A percentile compares a stretch with the other conserved stretches of the same genome.
Conservation (phyloP, 345 rosid species). For the Geranium brycei region DNA sequence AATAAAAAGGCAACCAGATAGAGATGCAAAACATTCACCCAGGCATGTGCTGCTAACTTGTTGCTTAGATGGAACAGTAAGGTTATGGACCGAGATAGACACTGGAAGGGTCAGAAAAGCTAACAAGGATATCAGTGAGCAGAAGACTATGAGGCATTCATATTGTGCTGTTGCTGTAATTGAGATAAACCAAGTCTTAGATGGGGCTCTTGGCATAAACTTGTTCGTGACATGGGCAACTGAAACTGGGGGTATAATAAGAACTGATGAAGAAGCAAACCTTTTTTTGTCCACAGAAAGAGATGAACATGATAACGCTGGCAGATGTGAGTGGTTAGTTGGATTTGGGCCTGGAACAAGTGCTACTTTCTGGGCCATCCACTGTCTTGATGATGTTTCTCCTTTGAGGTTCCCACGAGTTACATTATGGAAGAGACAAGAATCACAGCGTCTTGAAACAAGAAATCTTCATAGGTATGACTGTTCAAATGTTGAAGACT, state of each 20-base stretch:
- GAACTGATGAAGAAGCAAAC: slow-evolving; percentile 32
- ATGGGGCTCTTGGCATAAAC: slow-evolving; percentile 44
- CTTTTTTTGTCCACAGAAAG: slow-evolving; percentile 22
- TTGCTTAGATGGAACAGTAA: slow-evolving; percentile 76
- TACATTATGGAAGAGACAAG: slow-evolving; percentile 52
- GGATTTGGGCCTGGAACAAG: slow-evolving; percentile 64
- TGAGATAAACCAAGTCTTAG: slow-evolving; percentile 51
- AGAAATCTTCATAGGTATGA: slow-evolving; percentile 21
- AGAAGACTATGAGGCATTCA: slow-evolving; percentile 16
- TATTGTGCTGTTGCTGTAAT: slow-evolving; percentile 68
- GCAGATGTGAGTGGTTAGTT: slow-evolving; percentile 76
- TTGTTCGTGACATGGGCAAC: slow-evolving; percentile 55
- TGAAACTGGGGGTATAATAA: slow-evolving; percentile 36
- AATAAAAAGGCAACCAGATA: slow-evolving; percentile 21
- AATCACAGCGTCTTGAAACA: slow-evolving; percentile 24
- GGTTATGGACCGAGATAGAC: slow-evolving; percentile 80
- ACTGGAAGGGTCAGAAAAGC: slow-evolving; percentile 41
- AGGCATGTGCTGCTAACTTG: slow-evolving; percentile 65
- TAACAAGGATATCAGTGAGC: slow-evolving; percentile 35
- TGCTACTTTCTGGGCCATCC: slow-evolving; percentile 73
- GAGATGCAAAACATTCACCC: slow-evolving; percentile 18
- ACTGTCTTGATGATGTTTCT: slow-evolving; percentile 71
- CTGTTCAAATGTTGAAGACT: slow-evolving; percentile 21
- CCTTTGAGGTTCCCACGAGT: slow-evolving; percentile 70
- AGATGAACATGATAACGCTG: slow-evolving; percentile 28